Percentiles rank a stretch among this genome's conserved stretches.
Evolutionary conservation across 257 asterid species (phyloP).

Genomic region (Nicotiana otophora): DNA sequence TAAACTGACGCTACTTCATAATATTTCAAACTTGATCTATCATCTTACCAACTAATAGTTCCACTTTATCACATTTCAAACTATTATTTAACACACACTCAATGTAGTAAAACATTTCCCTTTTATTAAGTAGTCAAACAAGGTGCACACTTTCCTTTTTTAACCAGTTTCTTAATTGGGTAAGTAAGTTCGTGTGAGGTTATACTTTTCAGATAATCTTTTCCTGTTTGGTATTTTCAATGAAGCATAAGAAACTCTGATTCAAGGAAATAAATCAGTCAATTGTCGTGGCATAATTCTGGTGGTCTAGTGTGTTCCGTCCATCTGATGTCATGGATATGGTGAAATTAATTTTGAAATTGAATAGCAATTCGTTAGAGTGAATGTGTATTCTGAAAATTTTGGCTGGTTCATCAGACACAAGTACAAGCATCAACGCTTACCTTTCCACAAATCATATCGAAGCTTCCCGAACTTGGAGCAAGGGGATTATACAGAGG

Average conservation of each 20-base stretch:
- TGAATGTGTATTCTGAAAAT: slow-evolving; percentile 1
- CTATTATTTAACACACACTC: not conserved
- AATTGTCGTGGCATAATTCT: not conserved
- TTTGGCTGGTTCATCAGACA: slow-evolving; percentile 56
- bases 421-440: slow-evolving; percentile 96
- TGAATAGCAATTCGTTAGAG: not conserved
- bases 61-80: not conserved
- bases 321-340: not conserved
- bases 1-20: not conserved
- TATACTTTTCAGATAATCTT: not conserved
- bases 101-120: not conserved
- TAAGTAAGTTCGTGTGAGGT: not conserved
- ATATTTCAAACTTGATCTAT: not conserved
- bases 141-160: not conserved
- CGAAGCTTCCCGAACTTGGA: slow-evolving; percentile 90
- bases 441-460: slow-evolving; percentile 67
- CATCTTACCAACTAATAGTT: not conserved
- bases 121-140: not conserved
- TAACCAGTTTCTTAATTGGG: not conserved
- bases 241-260: not conserved
- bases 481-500: slow-evolving; percentile 82
- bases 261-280: not conserved
- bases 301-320: not conserved
- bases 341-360: not conserved
- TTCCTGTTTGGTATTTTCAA: not conserved